Evolutionary conservation across 106 monocot species (phyloP), one percentile per base, ranked within the genome.

Genomic region (Amphibolis antarctica): DNA sequence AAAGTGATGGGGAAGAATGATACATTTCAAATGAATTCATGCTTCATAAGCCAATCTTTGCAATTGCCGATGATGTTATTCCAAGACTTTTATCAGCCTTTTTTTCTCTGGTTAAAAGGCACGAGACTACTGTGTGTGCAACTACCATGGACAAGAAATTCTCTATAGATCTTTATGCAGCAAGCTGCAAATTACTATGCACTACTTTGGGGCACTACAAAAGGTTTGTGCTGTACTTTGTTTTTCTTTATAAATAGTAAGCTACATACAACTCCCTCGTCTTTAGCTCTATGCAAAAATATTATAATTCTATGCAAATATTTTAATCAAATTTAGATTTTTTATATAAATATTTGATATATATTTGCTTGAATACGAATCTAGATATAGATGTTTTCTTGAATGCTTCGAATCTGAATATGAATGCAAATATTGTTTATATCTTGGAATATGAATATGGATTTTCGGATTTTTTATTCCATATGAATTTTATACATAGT

Each of bases 111-210:
- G n/a, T 48, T 21, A 19, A 24, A n/a, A 28, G 5, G 28, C 11
- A 42, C 50, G 18, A 31, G 13, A 31, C 28, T 47, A 66, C 44
- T 53, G 57, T 44, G 11, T 25, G 60, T 60, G 42, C 65, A 27
- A 50, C 19, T 63, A 30, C 36, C n/a, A 23, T 89, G 24, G 89
- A 89, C 60, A 63, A 59, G 57, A 81, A 82, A 42, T 84, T 74
- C 58, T 80, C 69, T 21, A 36, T 86, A 65, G 84, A 90, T 24
- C 71, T 96, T 19, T 96, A 80, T 75, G 79, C 84, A 66, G 79
- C 86, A 61, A 90, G 96, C 71, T 96, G 96, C 71, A 78, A 69
- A 68, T 82, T 96, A 63, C 73, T 96, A 58, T 86, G 78, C 64
- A 69, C 84, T 14, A 72, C 82, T 74, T 50, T 96, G 65, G 82